phyloP scores from a whole-genome alignment of 139 green algal species.

The Coccomyxa sp. region DNA sequence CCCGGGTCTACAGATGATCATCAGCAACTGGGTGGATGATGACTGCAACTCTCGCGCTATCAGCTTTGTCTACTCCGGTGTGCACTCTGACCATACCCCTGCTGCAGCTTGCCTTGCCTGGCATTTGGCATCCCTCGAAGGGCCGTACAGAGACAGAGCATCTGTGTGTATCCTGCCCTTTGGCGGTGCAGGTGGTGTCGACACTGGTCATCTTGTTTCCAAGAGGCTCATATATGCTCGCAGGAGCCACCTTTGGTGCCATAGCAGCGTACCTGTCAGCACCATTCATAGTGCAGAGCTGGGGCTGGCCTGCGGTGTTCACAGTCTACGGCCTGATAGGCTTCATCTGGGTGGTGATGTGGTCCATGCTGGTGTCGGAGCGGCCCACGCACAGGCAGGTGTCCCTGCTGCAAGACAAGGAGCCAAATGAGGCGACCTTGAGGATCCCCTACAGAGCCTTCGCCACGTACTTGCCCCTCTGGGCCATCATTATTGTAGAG shows the following conservation, averaged over 20 bases:
- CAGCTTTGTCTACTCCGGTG: slow-evolving; percentile 46
- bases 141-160: too few relatives aligned
- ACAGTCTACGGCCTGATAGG: slow-evolving; percentile 55
- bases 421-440: neutral
- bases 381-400: neutral
- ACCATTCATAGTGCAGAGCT: slow-evolving; percentile 48
- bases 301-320: slow-evolving; percentile 57
- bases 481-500: slow-evolving; percentile 37
- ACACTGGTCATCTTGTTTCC: too few relatives aligned
- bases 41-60: slow-evolving; percentile 35
- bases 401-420: neutral
- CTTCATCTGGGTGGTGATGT: slow-evolving; percentile 57
- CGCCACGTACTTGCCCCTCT: slow-evolving; percentile 40
- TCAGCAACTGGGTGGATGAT: slow-evolving; percentile 37
- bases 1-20: slow-evolving; percentile 66
- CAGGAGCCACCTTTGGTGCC: slow-evolving; percentile 37
- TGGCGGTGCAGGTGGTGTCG: too few relatives aligned
- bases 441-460: slow-evolving; percentile 49
- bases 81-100: neutral
- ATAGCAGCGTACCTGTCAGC: slow-evolving; percentile 54
- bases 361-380: slow-evolving; percentile 38
- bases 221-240: too few relatives aligned
- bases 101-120: too few relatives aligned
- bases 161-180: too few relatives aligned
- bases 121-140: too few relatives aligned